These are phyloP conservation scores for Sophora flavescens DNA, from an alignment of 306 rosid genomes.

Conservation along the genomic window DNA sequence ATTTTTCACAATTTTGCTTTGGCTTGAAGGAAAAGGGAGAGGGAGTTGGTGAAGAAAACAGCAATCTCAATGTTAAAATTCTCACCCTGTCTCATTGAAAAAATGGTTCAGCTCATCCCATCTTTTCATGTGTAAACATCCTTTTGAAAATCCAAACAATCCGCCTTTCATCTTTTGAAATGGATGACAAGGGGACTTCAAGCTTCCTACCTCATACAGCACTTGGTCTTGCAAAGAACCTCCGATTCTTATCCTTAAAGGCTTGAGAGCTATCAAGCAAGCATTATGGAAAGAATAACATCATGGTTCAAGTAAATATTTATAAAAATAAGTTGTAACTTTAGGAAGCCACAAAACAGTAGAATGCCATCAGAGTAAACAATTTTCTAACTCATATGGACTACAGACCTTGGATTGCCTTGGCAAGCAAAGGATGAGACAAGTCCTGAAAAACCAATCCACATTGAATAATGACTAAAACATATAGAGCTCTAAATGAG, in stretches of 20 bases:
- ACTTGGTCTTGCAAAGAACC: conserved; percentile 97
- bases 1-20: neutral
- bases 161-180: conserved; percentile 74
- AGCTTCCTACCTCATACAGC: conserved; percentile 71
- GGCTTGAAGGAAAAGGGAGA: conserved; percentile 4
- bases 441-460: conserved; percentile 75
- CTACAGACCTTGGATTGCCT: conserved; percentile 82
- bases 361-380: conserved; percentile 5
- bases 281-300: conserved; percentile 46
- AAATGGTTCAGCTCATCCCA: conserved; percentile 95
- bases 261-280: conserved; percentile 78
- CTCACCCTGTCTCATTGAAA: conserved; percentile 82
- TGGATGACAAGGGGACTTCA: conserved; percentile 76
- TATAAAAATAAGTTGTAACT: conserved; percentile 16
- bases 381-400: conserved; percentile 1
- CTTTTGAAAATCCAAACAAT: conserved; percentile 89
- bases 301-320: conserved; percentile 35
- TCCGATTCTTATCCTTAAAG: conserved; percentile 91
- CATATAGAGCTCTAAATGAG: conserved; percentile 25
- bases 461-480: conserved; percentile 43
- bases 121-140: conserved; percentile 86
- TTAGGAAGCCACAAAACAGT: conserved; percentile 27
- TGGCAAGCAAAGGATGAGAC: conserved; percentile 78
- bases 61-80: conserved; percentile 40
- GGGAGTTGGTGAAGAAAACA: conserved; percentile 30